A percentile compares a stretch with the other conserved stretches of the same genome.
These are phyloP conservation scores for Oenanthe javanica DNA, from an alignment of 140 eudicot genomes.

Conservation along the genomic window DNA sequence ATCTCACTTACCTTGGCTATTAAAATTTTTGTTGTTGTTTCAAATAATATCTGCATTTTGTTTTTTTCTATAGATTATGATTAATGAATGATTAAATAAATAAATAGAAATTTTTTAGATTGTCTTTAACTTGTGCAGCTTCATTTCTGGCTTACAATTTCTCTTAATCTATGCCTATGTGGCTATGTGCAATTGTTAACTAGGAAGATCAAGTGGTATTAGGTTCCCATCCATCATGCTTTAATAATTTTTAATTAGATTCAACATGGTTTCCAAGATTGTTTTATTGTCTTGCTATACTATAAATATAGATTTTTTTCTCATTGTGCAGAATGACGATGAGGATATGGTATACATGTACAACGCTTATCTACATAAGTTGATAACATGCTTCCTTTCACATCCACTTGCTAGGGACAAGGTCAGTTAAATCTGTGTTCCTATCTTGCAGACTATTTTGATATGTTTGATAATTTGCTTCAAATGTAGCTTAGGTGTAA, in stretches of 20 bases:
- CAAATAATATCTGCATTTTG: background rate
- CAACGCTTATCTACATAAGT: slow-evolving; percentile 89
- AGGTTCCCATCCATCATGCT: background rate
- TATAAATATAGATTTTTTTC: slow-evolving; percentile 12
- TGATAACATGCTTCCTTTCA: slow-evolving; percentile 75
- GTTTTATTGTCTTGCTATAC: background rate
- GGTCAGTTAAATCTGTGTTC: slow-evolving; percentile 38
- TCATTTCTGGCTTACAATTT: background rate
- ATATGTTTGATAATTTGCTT: background rate
- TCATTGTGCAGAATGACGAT: slow-evolving; percentile 69
- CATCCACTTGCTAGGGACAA: slow-evolving; percentile 96
- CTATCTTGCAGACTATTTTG: background rate
- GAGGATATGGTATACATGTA: slow-evolving; percentile 93
- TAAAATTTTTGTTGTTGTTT: background rate
- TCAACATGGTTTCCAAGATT: background rate
- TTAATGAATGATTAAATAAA: background rate
- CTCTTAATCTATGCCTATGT: background rate
- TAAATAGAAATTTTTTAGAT: background rate
- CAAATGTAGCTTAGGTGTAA: background rate
- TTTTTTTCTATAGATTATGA: background rate
- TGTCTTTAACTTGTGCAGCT: background rate
- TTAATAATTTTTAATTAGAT: background rate
- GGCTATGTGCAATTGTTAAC: background rate
- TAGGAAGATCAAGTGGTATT: background rate
- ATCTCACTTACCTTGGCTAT: no score